Percentiles rank a stretch among this genome's conserved stretches.
Evolutionary conservation across 2,329 filamentous ascomycete genomes (phyloP).

Genomic region (Gnomoniopsis smithogilvyi): DNA sequence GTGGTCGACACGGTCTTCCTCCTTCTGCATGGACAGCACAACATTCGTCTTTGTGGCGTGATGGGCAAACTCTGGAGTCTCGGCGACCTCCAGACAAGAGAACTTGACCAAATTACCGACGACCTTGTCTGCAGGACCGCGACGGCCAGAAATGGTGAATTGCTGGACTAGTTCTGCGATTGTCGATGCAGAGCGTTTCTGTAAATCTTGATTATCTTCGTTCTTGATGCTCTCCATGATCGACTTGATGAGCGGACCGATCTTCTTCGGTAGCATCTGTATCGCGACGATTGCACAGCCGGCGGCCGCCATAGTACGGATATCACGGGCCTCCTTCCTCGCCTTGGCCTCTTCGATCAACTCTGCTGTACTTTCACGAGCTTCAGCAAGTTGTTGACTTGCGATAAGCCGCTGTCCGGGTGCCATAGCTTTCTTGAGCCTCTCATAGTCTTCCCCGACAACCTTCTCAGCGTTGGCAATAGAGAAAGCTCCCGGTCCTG

Average conservation of each 20-base stretch:
- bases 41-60: slow-evolving; percentile 75
- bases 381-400: slow-evolving; percentile 73
- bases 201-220: slow-evolving; percentile 87
- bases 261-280: slow-evolving; percentile 85
- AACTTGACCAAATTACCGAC: slow-evolving; percentile 96
- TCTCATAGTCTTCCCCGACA: slow-evolving; percentile 79
- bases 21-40: slow-evolving; percentile 92
- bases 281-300: slow-evolving; percentile 89
- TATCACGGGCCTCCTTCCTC: slow-evolving; percentile 78
- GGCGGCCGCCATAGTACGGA: slow-evolving; percentile 81
- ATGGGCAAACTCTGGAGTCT: slow-evolving; percentile 90
- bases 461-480: slow-evolving; percentile 85
- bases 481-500: slow-evolving; percentile 90
- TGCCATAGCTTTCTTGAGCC: slow-evolving; percentile 82
- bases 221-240: slow-evolving; percentile 98
- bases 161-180: slow-evolving; percentile 83
- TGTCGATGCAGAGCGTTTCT: slow-evolving; percentile 79
- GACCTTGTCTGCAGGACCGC: slow-evolving; percentile 89
- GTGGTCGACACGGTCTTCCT: slow-evolving; percentile 93
- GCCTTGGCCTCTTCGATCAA: slow-evolving; percentile 77
- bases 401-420: slow-evolving; percentile 85
- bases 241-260: slow-evolving; percentile 86
- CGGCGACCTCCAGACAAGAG: slow-evolving; percentile 94
- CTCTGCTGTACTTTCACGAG: slow-evolving; percentile 63
- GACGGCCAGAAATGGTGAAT: slow-evolving; percentile 75